These are phyloP conservation scores for Calophaca sinica DNA, from an alignment of 306 rosid genomes.

Conservation along the genomic window DNA sequence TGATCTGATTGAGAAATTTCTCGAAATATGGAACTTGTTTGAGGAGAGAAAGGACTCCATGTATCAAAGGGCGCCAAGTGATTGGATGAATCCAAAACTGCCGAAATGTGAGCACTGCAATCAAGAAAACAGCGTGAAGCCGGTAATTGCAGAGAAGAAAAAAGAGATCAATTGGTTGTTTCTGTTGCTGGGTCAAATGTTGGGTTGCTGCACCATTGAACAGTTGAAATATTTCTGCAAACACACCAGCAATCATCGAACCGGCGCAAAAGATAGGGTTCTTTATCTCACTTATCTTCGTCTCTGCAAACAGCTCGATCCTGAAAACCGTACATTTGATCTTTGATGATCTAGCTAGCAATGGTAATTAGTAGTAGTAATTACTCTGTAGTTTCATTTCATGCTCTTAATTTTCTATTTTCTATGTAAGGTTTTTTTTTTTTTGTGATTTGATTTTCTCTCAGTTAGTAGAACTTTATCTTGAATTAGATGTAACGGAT, in stretches of 20 bases:
- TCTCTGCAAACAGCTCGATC: slow-evolving; percentile 59
- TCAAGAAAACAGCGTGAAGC: slow-evolving; percentile 48
- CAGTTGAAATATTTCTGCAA: slow-evolving; percentile 66
- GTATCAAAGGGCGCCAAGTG: slow-evolving; percentile 54
- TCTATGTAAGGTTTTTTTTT: too few species aligned
- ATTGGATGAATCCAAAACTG: slow-evolving; percentile 54
- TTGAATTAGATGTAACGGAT: too few species aligned
- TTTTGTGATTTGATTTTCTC: too few species aligned
- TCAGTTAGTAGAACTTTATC: too few species aligned
- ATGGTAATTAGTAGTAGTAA: too few species aligned
- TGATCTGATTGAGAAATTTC: slow-evolving; percentile 21
- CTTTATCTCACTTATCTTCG: slow-evolving; percentile 54
- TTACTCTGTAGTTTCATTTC: too few species aligned
- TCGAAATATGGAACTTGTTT: neutral
- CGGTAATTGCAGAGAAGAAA: slow-evolving; percentile 43
- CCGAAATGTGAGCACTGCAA: slow-evolving; percentile 50
- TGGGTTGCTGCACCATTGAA: slow-evolving; percentile 58
- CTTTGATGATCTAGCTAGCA: too few species aligned
- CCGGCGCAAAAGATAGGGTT: slow-evolving; percentile 69
- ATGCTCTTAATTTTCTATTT: too few species aligned
- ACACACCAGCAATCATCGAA: slow-evolving; percentile 57
- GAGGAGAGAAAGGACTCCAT: neutral
- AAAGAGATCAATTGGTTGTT: slow-evolving; percentile 67
- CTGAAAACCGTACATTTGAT: neutral
- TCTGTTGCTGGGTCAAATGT: slow-evolving; percentile 59